Percentiles rank a stretch among this genome's conserved stretches.
phyloP scores from a whole-genome alignment of 768 basidiomycete species.

The Austroboletus eburneus region DNA sequence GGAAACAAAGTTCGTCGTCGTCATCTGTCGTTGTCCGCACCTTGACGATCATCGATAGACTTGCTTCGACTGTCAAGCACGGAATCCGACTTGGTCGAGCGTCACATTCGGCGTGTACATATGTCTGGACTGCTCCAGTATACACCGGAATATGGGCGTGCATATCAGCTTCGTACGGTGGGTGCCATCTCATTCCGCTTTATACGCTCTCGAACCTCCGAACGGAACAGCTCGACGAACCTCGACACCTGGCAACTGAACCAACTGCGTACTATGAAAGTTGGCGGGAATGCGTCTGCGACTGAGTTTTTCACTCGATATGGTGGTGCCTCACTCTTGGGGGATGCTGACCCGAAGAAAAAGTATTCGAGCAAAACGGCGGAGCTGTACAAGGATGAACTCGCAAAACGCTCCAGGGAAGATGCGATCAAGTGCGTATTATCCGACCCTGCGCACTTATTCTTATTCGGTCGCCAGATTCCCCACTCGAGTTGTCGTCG shows the following conservation, averaged over 20 bases:
- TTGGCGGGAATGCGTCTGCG: slow-evolving; percentile 86
- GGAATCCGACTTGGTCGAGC: slow-evolving; percentile 97
- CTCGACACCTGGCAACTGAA: slow-evolving; percentile 90
- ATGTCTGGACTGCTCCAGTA: slow-evolving; percentile 93
- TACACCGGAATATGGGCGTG: slow-evolving; percentile 96
- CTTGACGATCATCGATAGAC: slow-evolving; percentile 40
- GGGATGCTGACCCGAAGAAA: slow-evolving; percentile 76
- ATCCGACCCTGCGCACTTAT: not conserved
- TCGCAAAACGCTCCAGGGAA: slow-evolving; percentile 73
- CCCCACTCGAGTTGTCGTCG: slow-evolving; percentile 74
- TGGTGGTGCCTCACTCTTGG: slow-evolving; percentile 68
- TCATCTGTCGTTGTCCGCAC: not conserved
- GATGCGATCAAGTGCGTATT: slow-evolving; percentile 60
- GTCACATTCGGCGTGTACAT: slow-evolving; percentile 97
- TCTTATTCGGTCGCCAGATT: slow-evolving; percentile 43
- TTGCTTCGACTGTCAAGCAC: slow-evolving; percentile 94
- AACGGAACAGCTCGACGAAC: slow-evolving; percentile 77
- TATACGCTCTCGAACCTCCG: slow-evolving; percentile 11
- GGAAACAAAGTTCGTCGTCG: slow-evolving; percentile 68
- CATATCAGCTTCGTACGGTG: slow-evolving; percentile 97
- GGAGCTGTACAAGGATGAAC: slow-evolving; percentile 89
- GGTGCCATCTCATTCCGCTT: slow-evolving; percentile 21
- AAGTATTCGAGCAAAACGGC: slow-evolving; percentile 85
- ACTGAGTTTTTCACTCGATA: slow-evolving; percentile 88
- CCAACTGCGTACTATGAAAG: slow-evolving; percentile 95